Conservation (phyloP, 1,139 yeast species). For the Scheffersomyces illinoinensis region DNA sequence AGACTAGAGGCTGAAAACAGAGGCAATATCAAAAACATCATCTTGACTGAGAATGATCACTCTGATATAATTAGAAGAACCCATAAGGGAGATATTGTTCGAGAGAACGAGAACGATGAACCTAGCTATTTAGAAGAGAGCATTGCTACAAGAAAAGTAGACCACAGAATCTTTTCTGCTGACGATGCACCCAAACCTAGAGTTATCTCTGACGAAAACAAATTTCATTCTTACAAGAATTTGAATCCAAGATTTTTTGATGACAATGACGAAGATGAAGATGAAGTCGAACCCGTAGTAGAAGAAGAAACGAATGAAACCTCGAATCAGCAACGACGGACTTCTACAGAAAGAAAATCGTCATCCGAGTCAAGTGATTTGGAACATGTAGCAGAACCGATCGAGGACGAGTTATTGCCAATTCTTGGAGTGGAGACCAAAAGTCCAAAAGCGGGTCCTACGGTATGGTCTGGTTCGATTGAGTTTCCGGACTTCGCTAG, state of each 20-base stretch:
- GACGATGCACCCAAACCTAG: slow-evolving; percentile 1
- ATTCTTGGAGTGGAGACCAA: slow-evolving; percentile 4
- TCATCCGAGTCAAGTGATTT: slow-evolving; percentile 8
- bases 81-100: slow-evolving; percentile 80
- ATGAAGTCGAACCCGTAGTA: slow-evolving; percentile 4
- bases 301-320: slow-evolving; percentile 3
- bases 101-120: slow-evolving; percentile 27
- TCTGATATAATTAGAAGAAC: slow-evolving; percentile 59
- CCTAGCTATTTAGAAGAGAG: slow-evolving; percentile 29
- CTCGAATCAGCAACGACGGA: neutral
- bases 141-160: slow-evolving; percentile 40
- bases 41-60: slow-evolving; percentile 15
- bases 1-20: slow-evolving; percentile 72
- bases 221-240: slow-evolving; percentile 10
- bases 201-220: slow-evolving; percentile 2
- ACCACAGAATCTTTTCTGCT: slow-evolving; percentile 40
- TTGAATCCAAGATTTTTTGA: slow-evolving; percentile 17
- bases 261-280: slow-evolving; percentile 21
- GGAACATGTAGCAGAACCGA: slow-evolving; percentile 7
- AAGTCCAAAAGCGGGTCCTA: neutral
- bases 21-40: slow-evolving; percentile 19
- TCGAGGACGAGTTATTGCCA: slow-evolving; percentile 8
- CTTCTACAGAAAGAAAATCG: slow-evolving; percentile 2
- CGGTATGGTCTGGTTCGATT: slow-evolving; percentile 58
- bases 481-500: slow-evolving; percentile 56